Evolutionary conservation across 306 rosid genomes (phyloP).

Genomic region (Glycine soja): DNA sequence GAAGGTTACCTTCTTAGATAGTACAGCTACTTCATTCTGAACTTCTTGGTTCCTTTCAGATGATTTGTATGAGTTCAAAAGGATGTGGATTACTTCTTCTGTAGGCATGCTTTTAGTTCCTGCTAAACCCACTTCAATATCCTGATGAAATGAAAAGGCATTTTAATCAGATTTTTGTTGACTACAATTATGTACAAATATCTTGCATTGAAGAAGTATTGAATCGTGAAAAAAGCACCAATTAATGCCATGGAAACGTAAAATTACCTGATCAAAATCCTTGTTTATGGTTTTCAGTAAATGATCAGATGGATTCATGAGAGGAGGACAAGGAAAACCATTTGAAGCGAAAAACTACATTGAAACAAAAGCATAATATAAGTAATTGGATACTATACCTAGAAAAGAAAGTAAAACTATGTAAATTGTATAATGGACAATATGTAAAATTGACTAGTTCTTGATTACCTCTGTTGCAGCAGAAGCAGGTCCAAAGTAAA

Average conservation of each 20-base stretch:
- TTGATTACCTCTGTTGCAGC: slow-evolving; percentile 59
- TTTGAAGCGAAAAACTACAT: slow-evolving; percentile 69
- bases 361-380: background rate
- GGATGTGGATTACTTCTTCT: slow-evolving; percentile 46
- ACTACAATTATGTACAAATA: background rate
- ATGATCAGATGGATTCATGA: slow-evolving; percentile 80
- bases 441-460: background rate
- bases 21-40: slow-evolving; percentile 32
- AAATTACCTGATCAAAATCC: slow-evolving; percentile 70
- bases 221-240: background rate
- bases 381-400: background rate
- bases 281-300: slow-evolving; percentile 75
- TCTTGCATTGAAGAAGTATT: background rate
- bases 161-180: slow-evolving; percentile 1
- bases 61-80: slow-evolving; percentile 43
- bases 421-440: background rate
- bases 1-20: slow-evolving; percentile 42
- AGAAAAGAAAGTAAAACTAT: background rate
- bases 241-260: background rate
- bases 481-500: slow-evolving; percentile 80
- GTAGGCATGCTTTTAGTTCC: slow-evolving; percentile 35
- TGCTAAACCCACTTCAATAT: slow-evolving; percentile 37
- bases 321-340: slow-evolving; percentile 76
- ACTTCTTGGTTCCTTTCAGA: slow-evolving; percentile 49
- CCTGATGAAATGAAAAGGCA: slow-evolving; percentile 40